Evolutionary conservation across 2,329 filamentous ascomycete species (phyloP).

Genomic region (Fusarium ramigenum): DNA sequence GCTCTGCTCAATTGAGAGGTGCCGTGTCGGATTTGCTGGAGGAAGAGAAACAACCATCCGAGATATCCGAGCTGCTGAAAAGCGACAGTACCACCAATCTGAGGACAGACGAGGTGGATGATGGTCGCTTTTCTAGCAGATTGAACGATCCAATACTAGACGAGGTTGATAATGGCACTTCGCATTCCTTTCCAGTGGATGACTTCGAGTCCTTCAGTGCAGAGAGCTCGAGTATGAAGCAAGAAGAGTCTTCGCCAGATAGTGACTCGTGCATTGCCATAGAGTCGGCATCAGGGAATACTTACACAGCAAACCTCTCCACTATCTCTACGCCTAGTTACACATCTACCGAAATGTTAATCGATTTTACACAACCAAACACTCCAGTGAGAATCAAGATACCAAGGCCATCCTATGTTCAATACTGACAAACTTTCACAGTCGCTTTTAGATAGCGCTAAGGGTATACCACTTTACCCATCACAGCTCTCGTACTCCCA

Average conservation of each 20-base stretch:
- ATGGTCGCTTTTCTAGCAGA: fast-evolving
- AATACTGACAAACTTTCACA: neutral
- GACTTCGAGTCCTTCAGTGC: neutral
- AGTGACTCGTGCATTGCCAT: fast-evolving
- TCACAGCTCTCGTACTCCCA: neutral
- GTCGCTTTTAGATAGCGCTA: fast-evolving
- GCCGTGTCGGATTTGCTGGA: neutral
- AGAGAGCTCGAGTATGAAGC: neutral
- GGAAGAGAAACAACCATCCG: neutral
- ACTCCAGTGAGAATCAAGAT: neutral
- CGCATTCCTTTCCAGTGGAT: too few relatives aligned
- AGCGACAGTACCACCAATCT: too few relatives aligned
- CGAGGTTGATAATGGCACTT: fast-evolving
- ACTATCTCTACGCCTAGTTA: fast-evolving
- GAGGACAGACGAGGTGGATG: fast-evolving
- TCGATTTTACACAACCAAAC: neutral
- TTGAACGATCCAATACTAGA: too few relatives aligned
- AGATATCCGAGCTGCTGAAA: neutral
- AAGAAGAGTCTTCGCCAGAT: neutral
- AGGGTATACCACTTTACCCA: fast-evolving
- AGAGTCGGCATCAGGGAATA: fast-evolving
- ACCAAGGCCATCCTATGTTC: fast-evolving
- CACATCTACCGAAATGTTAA: neutral
- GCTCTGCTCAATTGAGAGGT: neutral
- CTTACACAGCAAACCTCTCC: fast-evolving